Evolutionary conservation across 2,329 filamentous ascomycete genomes (phyloP).

Genomic region (Neocatenulostroma microsporum): DNA sequence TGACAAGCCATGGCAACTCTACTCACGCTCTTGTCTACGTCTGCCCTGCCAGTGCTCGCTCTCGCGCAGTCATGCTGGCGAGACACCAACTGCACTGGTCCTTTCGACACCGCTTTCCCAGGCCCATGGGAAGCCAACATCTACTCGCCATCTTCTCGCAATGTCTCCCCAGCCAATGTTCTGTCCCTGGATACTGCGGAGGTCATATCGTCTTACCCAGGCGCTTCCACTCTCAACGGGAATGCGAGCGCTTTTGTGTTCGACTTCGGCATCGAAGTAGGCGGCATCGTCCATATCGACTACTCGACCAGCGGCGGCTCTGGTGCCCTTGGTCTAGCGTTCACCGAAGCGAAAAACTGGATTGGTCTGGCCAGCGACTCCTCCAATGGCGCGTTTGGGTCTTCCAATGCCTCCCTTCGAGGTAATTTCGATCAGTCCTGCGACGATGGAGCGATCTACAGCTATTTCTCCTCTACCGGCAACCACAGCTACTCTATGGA

Average conservation of each 20-base stretch:
- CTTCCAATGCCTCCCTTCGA: slow-evolving; percentile 9
- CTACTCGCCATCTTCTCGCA: slow-evolving; percentile 48
- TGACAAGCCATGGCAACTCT: too few relatives aligned
- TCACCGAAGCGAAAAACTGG: slow-evolving; percentile 37
- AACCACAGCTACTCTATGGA: slow-evolving; percentile 38
- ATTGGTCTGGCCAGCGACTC: slow-evolving; percentile 38
- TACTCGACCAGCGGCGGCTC: slow-evolving; percentile 38
- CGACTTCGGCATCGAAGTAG: slow-evolving; percentile 53
- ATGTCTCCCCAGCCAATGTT: slow-evolving; percentile 40
- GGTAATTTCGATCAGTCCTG: slow-evolving; percentile 20
- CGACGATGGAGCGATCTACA: slow-evolving; percentile 40
- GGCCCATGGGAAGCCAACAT: slow-evolving; percentile 54
- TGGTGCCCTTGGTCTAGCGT: slow-evolving; percentile 33
- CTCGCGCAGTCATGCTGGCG: slow-evolving; percentile 44
- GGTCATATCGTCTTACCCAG: slow-evolving; percentile 27
- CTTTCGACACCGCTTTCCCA: slow-evolving; percentile 44
- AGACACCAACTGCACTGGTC: slow-evolving; percentile 46
- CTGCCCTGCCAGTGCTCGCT: too few relatives aligned
- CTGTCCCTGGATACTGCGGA: slow-evolving; percentile 31
- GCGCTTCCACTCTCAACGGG: slow-evolving; percentile 28
- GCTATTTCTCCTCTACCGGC: slow-evolving; percentile 30
- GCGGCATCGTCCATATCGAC: slow-evolving; percentile 47
- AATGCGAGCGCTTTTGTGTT: slow-evolving; percentile 50
- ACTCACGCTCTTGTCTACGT: too few relatives aligned
- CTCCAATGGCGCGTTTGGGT: slow-evolving; percentile 32